phyloP scores from a whole-genome alignment of 2,329 filamentous ascomycete genomes.

The Botryotinia globosa region DNA sequence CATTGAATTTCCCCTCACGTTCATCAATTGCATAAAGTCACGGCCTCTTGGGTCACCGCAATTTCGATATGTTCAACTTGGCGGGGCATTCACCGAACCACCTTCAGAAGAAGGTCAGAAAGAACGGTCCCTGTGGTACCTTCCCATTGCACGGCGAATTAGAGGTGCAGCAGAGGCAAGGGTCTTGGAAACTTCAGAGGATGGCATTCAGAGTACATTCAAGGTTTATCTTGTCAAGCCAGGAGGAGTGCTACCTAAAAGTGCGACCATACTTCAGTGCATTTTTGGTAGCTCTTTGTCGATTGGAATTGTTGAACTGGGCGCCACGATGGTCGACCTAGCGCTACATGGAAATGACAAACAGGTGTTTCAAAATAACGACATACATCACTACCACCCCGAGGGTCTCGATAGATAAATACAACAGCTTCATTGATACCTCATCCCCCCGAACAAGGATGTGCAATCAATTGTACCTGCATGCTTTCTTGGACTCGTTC shows the following conservation, averaged over 20 bases:
- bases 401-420: not conserved
- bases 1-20: conserved; percentile 1
- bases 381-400: not conserved
- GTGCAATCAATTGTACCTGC: not conserved
- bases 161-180: conserved; percentile 7
- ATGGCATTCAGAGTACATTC: not conserved
- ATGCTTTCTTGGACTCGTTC: not conserved
- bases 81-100: conserved; percentile 2
- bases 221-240: conserved; percentile 5
- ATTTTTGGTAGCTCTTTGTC: not conserved
- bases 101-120: not conserved
- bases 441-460: not conserved
- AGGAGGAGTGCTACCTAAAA: not conserved
- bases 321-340: not conserved
- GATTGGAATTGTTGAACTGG: not conserved
- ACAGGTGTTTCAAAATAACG: not conserved
- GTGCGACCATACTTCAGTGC: not conserved
- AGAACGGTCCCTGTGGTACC: not conserved
- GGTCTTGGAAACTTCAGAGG: not conserved
- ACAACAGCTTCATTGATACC: not conserved
- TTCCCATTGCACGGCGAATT: not conserved
- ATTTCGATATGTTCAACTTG: conserved; percentile 3
- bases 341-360: not conserved
- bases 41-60: not conserved
- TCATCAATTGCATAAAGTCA: not conserved